Evolutionary conservation across 805 yeast species (phyloP).

Genomic region (Lachancea sp.): DNA sequence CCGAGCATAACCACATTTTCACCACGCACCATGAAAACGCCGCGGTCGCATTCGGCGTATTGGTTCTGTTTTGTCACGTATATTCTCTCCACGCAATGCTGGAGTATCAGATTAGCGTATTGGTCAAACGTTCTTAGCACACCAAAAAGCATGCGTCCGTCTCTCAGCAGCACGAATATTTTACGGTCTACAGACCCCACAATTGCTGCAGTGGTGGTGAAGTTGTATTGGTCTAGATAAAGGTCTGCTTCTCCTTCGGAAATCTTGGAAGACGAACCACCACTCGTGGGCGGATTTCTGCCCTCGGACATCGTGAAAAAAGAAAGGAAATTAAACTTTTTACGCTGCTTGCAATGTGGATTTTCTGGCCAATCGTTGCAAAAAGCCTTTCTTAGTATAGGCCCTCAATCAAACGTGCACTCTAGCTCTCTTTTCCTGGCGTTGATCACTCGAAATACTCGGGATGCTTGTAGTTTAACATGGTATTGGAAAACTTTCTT

Average conservation of each 20-base stretch:
- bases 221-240: slow-evolving; percentile 72
- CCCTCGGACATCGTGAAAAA: slow-evolving; percentile 4
- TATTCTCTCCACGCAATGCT: slow-evolving; percentile 83
- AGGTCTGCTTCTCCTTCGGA: slow-evolving; percentile 46
- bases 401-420: too few relatives aligned
- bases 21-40: slow-evolving; percentile 86
- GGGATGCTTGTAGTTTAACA: too few relatives aligned
- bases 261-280: slow-evolving; percentile 16
- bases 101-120: slow-evolving; percentile 85
- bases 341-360: too few relatives aligned
- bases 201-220: slow-evolving; percentile 85
- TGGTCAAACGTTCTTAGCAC: slow-evolving; percentile 93
- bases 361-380: too few relatives aligned
- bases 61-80: slow-evolving; percentile 48
- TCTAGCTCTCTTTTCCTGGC: too few relatives aligned
- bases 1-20: slow-evolving; percentile 94
- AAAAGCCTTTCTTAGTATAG: too few relatives aligned
- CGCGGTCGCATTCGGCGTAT: slow-evolving; percentile 73
- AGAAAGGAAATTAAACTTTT: too few relatives aligned
- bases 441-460: too few relatives aligned
- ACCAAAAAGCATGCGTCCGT: slow-evolving; percentile 84
- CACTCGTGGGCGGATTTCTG: background rate
- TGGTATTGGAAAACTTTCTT: too few relatives aligned
- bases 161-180: slow-evolving; percentile 79
- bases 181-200: slow-evolving; percentile 79